These are phyloP conservation scores for Mycoemilia scoparia DNA, from an alignment of 192 early-diverging fungal genomes.

Conservation along the genomic window DNA sequence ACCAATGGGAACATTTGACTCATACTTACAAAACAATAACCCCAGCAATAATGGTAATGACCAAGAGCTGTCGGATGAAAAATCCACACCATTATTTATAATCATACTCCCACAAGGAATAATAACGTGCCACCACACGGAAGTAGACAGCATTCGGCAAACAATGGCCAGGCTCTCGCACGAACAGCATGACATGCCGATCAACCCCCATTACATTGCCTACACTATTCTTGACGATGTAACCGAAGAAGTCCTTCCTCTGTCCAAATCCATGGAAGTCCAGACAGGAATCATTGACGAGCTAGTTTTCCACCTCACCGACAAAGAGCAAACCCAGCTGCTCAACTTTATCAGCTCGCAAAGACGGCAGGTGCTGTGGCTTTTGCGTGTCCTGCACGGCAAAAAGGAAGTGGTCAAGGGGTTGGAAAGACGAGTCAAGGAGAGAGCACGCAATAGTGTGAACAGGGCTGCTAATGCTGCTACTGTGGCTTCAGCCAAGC, in stretches of 20 bases:
- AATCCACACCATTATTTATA: conserved; percentile 20
- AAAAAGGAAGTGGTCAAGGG: conserved; percentile 61
- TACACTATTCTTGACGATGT: conserved; percentile 91
- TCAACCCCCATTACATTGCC: conserved; percentile 68
- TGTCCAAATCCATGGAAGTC: conserved; percentile 71
- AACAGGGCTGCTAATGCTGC: too few species aligned
- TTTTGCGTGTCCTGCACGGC: conserved; percentile 46
- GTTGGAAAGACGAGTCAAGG: conserved; percentile 36
- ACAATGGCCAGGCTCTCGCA: conserved; percentile 37
- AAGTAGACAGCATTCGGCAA: conserved; percentile 20
- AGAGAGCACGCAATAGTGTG: too few species aligned
- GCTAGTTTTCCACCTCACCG: conserved; percentile 71
- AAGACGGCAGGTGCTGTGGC: conserved; percentile 45
- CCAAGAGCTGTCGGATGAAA: conserved; percentile 15
- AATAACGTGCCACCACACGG: conserved; percentile 15
- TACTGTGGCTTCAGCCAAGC: too few species aligned
- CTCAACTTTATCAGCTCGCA: conserved; percentile 56
- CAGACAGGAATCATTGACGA: conserved; percentile 95
- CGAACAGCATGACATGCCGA: conserved; percentile 12
- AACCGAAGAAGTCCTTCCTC: conserved; percentile 78
- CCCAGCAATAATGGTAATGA: too few species aligned
- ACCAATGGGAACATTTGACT: too few species aligned
- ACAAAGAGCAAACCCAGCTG: conserved; percentile 67
- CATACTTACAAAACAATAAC: too few species aligned
- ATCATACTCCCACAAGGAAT: conserved; percentile 19